phyloP scores from a whole-genome alignment of 2,329 filamentous ascomycete species.

The Alternaria longipes region DNA sequence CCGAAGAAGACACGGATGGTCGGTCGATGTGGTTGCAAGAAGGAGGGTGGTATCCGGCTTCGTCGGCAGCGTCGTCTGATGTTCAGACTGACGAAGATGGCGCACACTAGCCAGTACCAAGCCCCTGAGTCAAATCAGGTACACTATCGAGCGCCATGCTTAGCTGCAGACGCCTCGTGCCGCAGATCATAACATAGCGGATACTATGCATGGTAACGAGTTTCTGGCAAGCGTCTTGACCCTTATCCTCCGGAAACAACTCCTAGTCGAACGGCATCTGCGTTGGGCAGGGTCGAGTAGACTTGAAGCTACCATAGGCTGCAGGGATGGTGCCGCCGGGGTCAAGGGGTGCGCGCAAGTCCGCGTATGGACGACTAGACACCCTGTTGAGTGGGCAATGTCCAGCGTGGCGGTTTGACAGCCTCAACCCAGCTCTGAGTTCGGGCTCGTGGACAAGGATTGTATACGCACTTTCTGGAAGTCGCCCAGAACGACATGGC shows the following conservation, averaged over 20 bases:
- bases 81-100: background rate
- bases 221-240: background rate
- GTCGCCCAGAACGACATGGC: background rate
- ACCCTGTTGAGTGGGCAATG: background rate
- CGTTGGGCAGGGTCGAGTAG: background rate
- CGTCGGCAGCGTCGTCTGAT: background rate
- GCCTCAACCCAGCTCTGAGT: background rate
- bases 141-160: background rate
- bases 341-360: background rate
- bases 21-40: background rate
- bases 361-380: background rate
- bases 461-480: background rate
- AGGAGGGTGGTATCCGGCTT: background rate
- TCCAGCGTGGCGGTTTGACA: background rate
- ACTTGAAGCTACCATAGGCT: background rate
- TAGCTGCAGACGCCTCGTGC: conserved; percentile 1
- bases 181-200: background rate
- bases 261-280: background rate
- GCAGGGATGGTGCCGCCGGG: background rate
- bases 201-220: conserved; percentile 2
- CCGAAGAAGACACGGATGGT: background rate
- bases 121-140: conserved; percentile 1
- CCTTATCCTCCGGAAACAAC: background rate
- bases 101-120: background rate
- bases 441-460: background rate